Percentiles rank a stretch among this genome's conserved stretches.
Evolutionary conservation across 805 yeast genomes (phyloP).

Genomic region (Lipomyces yamadae): DNA sequence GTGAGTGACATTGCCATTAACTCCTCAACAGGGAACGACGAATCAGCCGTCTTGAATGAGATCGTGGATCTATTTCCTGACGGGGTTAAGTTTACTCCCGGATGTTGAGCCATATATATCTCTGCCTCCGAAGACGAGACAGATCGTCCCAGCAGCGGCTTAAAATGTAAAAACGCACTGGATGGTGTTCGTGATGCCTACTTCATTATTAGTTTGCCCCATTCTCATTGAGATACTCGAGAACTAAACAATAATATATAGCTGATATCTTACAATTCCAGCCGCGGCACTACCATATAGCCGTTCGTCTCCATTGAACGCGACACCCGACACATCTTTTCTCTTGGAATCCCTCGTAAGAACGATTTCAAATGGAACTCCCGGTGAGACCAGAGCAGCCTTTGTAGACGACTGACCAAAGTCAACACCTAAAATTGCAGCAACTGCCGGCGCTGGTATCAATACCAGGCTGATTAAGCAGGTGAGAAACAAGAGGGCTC

Average conservation of each 20-base stretch:
- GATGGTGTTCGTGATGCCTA: slow-evolving; percentile 75
- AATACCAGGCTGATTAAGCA: background rate
- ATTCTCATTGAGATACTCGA: background rate
- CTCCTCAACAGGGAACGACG: slow-evolving; percentile 71
- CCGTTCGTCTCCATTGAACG: slow-evolving; percentile 54
- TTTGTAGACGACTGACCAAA: slow-evolving; percentile 87
- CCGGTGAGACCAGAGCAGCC: slow-evolving; percentile 88
- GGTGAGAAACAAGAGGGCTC: background rate
- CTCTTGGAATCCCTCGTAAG: slow-evolving; percentile 90
- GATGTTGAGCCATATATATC: slow-evolving; percentile 59
- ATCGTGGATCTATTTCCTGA: slow-evolving; percentile 58
- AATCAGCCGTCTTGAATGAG: slow-evolving; percentile 58
- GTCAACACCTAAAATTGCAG: slow-evolving; percentile 84
- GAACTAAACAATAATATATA: background rate
- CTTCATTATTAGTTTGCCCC: background rate
- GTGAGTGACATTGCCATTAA: slow-evolving; percentile 79
- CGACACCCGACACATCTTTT: slow-evolving; percentile 82
- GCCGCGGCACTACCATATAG: slow-evolving; percentile 41
- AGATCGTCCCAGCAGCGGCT: slow-evolving; percentile 67
- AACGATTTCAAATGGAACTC: slow-evolving; percentile 83
- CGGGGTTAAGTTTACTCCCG: slow-evolving; percentile 58
- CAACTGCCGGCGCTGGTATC: slow-evolving; percentile 12
- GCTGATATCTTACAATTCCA: slow-evolving; percentile 68
- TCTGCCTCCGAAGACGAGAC: slow-evolving; percentile 54
- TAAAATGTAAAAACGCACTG: slow-evolving; percentile 67